Evolutionary conservation across 2,329 filamentous ascomycete species (phyloP), one percentile per base, ranked within the genome.

Genomic region (Ceratocystis papillata): DNA sequence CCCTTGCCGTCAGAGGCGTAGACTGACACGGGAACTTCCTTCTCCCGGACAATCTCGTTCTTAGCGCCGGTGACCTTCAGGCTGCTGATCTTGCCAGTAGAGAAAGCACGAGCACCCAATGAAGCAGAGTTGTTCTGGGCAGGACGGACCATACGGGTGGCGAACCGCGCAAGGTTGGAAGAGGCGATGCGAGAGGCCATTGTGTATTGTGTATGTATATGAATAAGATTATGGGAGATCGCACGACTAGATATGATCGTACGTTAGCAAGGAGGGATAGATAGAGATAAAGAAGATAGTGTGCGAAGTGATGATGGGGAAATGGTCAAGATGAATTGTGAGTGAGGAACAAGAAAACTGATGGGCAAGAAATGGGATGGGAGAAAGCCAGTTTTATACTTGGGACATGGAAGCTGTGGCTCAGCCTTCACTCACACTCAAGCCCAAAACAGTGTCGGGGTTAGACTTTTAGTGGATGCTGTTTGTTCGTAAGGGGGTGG

Each of bases 21-120:
- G 70, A 82, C 76, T 25, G 81, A 81, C 65, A 83, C 81, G 33
- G 81, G 81, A 17, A 84, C 75, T 71, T 83, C 80, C 70, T 80
- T 81, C 76, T 84, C 81, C 69, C 78, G 79, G 69, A 84, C 79
- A 12, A 82, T 79, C 67, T 79, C 80, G 70, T 77, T 79, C 73
- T 79, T 81, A 12, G 25, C 46, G 15, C 30, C 64, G 72, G 69
- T 65, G 7, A 28, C 44, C 69, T 75, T 76, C 55, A 68, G 25
- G 17, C 20, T 33, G 20, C 41, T 60, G 22, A 25, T 46, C 28
- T 63, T 41, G 50, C 64, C 61, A 57, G 67, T 37, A 55, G 67
- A 63, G 64, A 68, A 68, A 53, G 67, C 53, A 50, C 67, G 67
- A 22, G 30, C 60, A 55, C 59, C 28, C 28, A 48, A 30, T 44